A percentile compares a stretch with the other conserved stretches of the same genome.
phyloP scores from a whole-genome alignment of 768 basidiomycete genomes.

The Tubosaeta sp. region DNA sequence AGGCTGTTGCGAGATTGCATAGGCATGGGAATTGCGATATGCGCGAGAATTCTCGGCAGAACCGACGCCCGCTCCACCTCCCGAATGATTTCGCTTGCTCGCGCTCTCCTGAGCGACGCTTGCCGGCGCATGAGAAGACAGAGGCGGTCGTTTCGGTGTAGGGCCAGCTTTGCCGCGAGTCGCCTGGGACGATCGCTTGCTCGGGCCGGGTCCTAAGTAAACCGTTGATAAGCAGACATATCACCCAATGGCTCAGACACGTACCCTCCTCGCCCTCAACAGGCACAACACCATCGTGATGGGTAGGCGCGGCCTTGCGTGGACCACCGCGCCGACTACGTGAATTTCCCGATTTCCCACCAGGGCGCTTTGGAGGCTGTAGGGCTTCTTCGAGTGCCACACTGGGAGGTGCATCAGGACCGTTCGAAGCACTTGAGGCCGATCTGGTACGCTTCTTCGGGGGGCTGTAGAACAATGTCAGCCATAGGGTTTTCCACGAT shows the following conservation, averaged over 20 bases:
- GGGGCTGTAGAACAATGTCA: slow-evolving; percentile 31
- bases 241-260: slow-evolving; percentile 20
- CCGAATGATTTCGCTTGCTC: slow-evolving; percentile 46
- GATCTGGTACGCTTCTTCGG: slow-evolving; percentile 75
- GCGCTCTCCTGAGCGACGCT: slow-evolving; percentile 41
- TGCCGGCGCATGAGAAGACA: slow-evolving; percentile 28
- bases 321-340: slow-evolving; percentile 32
- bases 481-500: neutral
- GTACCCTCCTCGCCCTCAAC: slow-evolving; percentile 66
- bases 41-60: slow-evolving; percentile 54
- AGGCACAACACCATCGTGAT: slow-evolving; percentile 20
- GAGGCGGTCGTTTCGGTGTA: slow-evolving; percentile 29
- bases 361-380: slow-evolving; percentile 31
- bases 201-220: slow-evolving; percentile 32
- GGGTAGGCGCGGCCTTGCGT: slow-evolving; percentile 21
- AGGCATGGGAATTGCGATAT: slow-evolving; percentile 76
- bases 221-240: slow-evolving; percentile 29
- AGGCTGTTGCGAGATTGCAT: slow-evolving; percentile 73
- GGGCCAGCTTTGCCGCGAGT: slow-evolving; percentile 32
- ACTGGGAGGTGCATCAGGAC: slow-evolving; percentile 36
- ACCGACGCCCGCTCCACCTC: slow-evolving; percentile 33
- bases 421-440: slow-evolving; percentile 66
- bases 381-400: slow-evolving; percentile 40
- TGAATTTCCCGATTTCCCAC: slow-evolving; percentile 24
- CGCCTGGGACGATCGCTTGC: slow-evolving; percentile 39